Base-by-base conservation (phyloP, 2,329 filamentous ascomycete genomes). In the Fusarium piperis region DNA sequence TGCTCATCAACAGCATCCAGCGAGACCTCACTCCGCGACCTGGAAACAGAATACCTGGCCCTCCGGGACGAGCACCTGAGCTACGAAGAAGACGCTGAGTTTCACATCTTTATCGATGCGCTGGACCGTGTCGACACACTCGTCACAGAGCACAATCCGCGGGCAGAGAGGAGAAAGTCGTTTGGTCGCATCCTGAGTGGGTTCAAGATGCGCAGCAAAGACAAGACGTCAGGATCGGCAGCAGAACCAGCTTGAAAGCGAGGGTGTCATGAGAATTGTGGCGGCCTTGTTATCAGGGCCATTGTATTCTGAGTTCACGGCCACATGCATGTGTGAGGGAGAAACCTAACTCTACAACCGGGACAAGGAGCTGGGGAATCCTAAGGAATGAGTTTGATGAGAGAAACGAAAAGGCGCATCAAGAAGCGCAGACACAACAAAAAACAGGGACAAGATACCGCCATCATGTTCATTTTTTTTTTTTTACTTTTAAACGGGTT, bases 21-120 rank as follows among this genome's bases (percentile, higher is more conserved):
- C 48, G 58, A 64, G 35, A 68, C 72, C 32, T 71, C 74, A 33
- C 58, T 73, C 4, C 69, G 63, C 23, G 67, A 68, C 26, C 61
- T 77, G 26, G 74, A 76, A 30, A 41, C 65, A 13, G 74, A 76
- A 48, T 76, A 76, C 57, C 52, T 70, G 28, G 63, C 71, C n/a
- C 64, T 76, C 11, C 71, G 74, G 48, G 74, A 76, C 28, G 44
- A 72, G 8, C 65, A 67, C n/a, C 62, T 76, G 30, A 64, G 67
- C 48, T 76, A 76, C 56, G 74, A 76, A 62, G 74, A 76, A 8
- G 74, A 76, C 39, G 63, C 67, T 28, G 66, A 76, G 36, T 76
- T 76, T 48, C 74, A 76, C 68, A 70, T 64, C 32, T 76, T 76
- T 48, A 77, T 76, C 56, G 72, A 75, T 46, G 72, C 68, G 33